Evolutionary conservation across 176 grass and related monocot species (phyloP).

Genomic region (Carex littledalei): DNA sequence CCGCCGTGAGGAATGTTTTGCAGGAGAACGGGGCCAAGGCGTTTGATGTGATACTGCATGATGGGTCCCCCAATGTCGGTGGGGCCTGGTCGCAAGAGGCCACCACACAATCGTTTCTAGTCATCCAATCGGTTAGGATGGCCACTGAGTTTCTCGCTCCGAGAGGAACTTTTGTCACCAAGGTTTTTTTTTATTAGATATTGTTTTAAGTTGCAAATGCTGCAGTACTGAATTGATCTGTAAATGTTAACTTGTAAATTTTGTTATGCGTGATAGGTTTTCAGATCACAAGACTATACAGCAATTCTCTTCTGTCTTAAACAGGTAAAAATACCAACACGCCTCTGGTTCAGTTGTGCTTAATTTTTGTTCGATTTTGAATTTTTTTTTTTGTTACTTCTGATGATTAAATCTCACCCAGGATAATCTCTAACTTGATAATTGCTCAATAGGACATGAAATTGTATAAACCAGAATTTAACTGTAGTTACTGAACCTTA

Average conservation of each 20-base stretch:
- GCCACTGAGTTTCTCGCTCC: conserved; percentile 79
- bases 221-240: neutral
- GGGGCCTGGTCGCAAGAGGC: conserved; percentile 92
- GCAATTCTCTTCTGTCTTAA: conserved; percentile 91
- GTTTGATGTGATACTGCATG: conserved; percentile 86
- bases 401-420: neutral
- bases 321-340: conserved; percentile 37
- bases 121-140: conserved; percentile 68
- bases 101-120: conserved; percentile 64
- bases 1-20: conserved; percentile 65
- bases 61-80: conserved; percentile 89
- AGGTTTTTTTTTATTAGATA: conserved; percentile 30
- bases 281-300: conserved; percentile 93
- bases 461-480: neutral
- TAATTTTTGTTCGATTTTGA: neutral
- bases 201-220: neutral
- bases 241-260: neutral
- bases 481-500: neutral
- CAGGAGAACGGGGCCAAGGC: conserved; percentile 50
- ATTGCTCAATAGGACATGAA: neutral
- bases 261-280: conserved; percentile 53
- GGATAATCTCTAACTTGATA: neutral
- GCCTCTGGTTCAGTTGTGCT: neutral
- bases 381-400: neutral
- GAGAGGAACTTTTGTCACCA: conserved; percentile 79